Conservation (phyloP, 2,329 filamentous ascomycete species). For the Fusarium gaditjirri region DNA sequence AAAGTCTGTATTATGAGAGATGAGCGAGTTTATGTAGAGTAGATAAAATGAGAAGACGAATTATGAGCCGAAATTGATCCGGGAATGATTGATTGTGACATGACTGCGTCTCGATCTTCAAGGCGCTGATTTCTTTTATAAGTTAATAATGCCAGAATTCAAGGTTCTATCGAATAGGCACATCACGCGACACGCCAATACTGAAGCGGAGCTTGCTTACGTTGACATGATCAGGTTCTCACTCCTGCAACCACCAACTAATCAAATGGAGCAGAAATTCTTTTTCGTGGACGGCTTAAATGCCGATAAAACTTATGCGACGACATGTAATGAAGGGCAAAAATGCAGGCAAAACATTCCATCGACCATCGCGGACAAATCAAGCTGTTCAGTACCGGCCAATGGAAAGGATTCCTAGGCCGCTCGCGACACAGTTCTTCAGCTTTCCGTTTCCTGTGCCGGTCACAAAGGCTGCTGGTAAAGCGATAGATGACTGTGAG, state of each 20-base stretch:
- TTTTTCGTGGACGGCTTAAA: conserved; percentile 17
- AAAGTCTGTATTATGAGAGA: conserved; percentile 26
- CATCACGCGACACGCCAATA: background rate
- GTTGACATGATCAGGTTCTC: background rate
- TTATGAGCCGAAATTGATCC: conserved; percentile 1
- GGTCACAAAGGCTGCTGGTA: background rate
- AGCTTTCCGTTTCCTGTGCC: conserved; percentile 8
- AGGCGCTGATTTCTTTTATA: too few species aligned
- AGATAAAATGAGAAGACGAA: conserved; percentile 28
- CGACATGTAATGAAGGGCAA: conserved; percentile 20
- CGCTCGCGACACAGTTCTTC: background rate
- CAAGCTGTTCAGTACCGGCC: background rate
- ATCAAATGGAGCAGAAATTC: background rate
- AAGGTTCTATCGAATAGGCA: background rate
- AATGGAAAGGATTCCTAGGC: conserved; percentile 1
- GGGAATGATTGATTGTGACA: background rate
- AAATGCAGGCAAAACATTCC: conserved; percentile 14
- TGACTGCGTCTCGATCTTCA: too few species aligned
- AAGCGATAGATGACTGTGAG: conserved; percentile 14
- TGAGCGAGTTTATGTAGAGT: conserved; percentile 15
- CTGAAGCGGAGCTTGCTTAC: background rate
- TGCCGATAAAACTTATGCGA: conserved; percentile 1
- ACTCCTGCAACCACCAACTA: background rate
- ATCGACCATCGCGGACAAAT: background rate
- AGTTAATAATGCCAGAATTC: too few species aligned